A percentile compares a stretch with the other conserved stretches of the same genome.
phyloP scores from a whole-genome alignment of 345 rosid species.

The Brassica napus region Da-Ae NC_063446.1:4185501-4186000 shows the following conservation, averaged over 20 bases:
- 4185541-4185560: neutral
- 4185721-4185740: neutral
- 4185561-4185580: neutral
- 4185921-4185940: neutral
- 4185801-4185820: neutral
- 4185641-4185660: neutral
- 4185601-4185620: neutral
- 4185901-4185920: no score
- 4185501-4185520: slow-evolving; percentile 8
- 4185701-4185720: neutral
- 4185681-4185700: neutral
- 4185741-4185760: neutral
- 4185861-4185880: neutral
- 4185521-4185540: neutral
- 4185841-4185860: no score
- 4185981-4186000: neutral
- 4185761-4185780: neutral
- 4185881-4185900: neutral
- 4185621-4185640: neutral
- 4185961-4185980: neutral
- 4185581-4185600: neutral
- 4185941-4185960: neutral
- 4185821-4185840: no score
- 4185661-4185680: neutral
- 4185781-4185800: neutral